Evolutionary conservation across 192 early-diverging fungal genomes (phyloP).

Genomic region (Thoreauomyces humboldtii): DNA sequence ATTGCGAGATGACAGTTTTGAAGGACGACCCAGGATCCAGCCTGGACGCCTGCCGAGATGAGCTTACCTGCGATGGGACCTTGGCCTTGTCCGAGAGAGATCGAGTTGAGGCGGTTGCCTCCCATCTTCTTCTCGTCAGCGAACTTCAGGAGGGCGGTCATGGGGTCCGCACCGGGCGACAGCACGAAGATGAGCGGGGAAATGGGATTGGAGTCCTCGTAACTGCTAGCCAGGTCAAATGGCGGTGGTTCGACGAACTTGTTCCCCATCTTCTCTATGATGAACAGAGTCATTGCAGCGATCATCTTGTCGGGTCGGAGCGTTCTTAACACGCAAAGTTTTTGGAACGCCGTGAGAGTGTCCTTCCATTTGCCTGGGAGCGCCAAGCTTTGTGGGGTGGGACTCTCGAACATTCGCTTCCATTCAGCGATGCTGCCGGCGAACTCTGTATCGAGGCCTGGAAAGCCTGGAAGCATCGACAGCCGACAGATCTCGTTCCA

Average conservation of each 20-base stretch:
- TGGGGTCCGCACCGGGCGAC: slow-evolving; percentile 61
- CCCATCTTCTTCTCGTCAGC: slow-evolving; percentile 59
- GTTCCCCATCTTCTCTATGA: slow-evolving; percentile 58
- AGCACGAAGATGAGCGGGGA: slow-evolving; percentile 58
- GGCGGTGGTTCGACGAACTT: slow-evolving; percentile 60
- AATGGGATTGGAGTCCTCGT: slow-evolving; percentile 49
- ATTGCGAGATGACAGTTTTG: slow-evolving; percentile 65
- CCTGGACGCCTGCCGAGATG: slow-evolving; percentile 44
- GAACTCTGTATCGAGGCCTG: slow-evolving; percentile 38
- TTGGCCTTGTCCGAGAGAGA: slow-evolving; percentile 62
- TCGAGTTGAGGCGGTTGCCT: slow-evolving; percentile 50
- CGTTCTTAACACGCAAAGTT: slow-evolving; percentile 48
- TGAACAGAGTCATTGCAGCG: slow-evolving; percentile 46
- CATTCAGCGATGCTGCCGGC: slow-evolving; percentile 37
- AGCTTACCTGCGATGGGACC: slow-evolving; percentile 62
- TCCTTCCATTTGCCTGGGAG: slow-evolving; percentile 44
- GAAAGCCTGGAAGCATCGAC: slow-evolving; percentile 40
- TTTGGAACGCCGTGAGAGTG: slow-evolving; percentile 46
- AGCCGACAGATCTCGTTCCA: slow-evolving; percentile 54
- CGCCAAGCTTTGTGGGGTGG: slow-evolving; percentile 46
- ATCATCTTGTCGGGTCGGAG: slow-evolving; percentile 59
- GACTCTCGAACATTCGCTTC: slow-evolving; percentile 49
- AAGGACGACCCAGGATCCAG: slow-evolving; percentile 57
- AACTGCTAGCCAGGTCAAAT: slow-evolving; percentile 59
- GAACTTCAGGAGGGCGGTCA: slow-evolving; percentile 53